Base-by-base conservation (phyloP, 2,329 filamentous ascomycete species). In the Trichoderma sp. region DNA sequence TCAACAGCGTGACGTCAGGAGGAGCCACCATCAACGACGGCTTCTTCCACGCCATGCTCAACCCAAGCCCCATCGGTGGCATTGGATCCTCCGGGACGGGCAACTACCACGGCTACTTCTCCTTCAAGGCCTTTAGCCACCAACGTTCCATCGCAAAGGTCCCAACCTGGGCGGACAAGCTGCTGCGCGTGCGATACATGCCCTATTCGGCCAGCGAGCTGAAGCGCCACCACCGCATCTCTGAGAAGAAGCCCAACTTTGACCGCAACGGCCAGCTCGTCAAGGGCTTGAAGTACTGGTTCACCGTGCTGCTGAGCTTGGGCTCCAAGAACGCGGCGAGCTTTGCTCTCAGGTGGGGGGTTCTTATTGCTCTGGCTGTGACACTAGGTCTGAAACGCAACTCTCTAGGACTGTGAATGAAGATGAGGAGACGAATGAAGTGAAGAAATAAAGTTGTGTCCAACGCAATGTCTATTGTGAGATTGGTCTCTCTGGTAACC, bases 111-210 rank as follows among this genome's bases (percentile, higher is more conserved):
- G 86, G 85, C 20, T 78, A 80, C 73, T 82, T 84, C 76, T 84
- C 85, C 43, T 82, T 88, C 78, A 80, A 82, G 61, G 75, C 80
- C 30, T 84, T 84, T 69, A 81, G 79, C 68, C 82, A 84, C 75
- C 77, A 79, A 70, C 81, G 82, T 47, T 77, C 78, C 73, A 79
- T 83, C 43, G 77, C 81, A 65, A 74, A 79, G 58, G 76, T 81
- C 6, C 82, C 82, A 6, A 72, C 67, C 71, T 83, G 82, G 82
- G 74, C 78, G 43, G 82, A 84, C 34, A 74, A 82, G 50, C 77
- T 94, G 73, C 83, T 95, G 75, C 86, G 87, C 72, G 85, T 93
- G 67, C 88, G 93, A 73, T 92, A 92, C 82, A 87, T 90, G 82
- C 90, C 90, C 3, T 91, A 90, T 80, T 81, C 82, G 43, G 79